Percentiles rank a stretch among this genome's conserved stretches.
Evolutionary conservation across 108 stramenopile species (phyloP).

Genomic region (Bacterosira constricta): DNA sequence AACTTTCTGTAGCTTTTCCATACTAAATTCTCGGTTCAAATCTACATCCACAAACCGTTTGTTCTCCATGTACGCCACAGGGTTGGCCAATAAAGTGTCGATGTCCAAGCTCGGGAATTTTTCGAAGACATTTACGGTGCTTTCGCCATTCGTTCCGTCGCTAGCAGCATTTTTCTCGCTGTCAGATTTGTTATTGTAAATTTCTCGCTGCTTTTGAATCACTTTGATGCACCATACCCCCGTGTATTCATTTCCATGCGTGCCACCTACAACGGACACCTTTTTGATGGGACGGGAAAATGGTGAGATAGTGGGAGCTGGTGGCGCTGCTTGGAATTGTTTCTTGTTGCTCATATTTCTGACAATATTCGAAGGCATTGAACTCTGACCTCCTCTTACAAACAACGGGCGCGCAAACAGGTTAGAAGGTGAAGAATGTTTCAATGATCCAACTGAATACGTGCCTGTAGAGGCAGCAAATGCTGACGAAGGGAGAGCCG

Average conservation of each 20-base stretch:
- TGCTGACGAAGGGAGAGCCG: slow-evolving; percentile 22
- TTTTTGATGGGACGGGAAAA: slow-evolving; percentile 26
- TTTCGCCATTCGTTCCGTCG: background rate
- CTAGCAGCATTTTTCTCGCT: background rate
- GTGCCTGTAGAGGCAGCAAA: slow-evolving; percentile 28
- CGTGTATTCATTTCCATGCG: slow-evolving; percentile 92
- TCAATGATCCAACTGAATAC: no score
- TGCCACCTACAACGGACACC: slow-evolving; percentile 83
- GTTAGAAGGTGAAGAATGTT: no score
- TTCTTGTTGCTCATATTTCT: background rate
- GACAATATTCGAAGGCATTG: no score
- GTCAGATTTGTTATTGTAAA: background rate
- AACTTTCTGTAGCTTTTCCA: slow-evolving; percentile 44
- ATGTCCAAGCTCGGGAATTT: slow-evolving; percentile 51
- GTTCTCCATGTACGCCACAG: slow-evolving; percentile 71
- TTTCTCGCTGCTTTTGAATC: slow-evolving; percentile 34
- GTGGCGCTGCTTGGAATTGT: slow-evolving; percentile 10
- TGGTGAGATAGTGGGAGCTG: slow-evolving; percentile 9
- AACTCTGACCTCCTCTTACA: no score
- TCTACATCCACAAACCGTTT: slow-evolving; percentile 79
- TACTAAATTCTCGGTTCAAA: slow-evolving; percentile 81
- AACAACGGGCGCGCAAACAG: no score
- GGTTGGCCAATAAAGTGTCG: slow-evolving; percentile 72
- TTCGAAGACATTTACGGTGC: slow-evolving; percentile 6
- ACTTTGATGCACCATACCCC: slow-evolving; percentile 80